Evolutionary conservation across 2,329 filamentous ascomycete species (phyloP).

Genomic region (Ceratocystis eucalypticola): DNA sequence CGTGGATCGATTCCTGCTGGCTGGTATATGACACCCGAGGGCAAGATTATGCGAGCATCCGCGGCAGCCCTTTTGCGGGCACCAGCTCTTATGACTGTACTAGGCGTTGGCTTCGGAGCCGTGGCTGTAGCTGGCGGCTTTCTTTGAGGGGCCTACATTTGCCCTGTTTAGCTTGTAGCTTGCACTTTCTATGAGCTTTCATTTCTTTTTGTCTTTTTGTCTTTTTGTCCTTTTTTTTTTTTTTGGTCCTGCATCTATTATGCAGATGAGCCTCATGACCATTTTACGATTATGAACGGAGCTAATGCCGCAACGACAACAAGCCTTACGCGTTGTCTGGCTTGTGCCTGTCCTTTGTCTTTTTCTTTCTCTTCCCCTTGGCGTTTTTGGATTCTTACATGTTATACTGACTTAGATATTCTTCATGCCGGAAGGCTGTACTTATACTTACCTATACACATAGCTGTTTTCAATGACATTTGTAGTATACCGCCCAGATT

Average conservation of each 20-base stretch:
- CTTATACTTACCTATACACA: not conserved
- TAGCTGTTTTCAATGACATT: not conserved
- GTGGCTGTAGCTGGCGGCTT: not conserved
- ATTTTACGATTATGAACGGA: not conserved
- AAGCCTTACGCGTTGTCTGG: not conserved
- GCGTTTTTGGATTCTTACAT: not conserved
- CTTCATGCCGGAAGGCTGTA: not conserved
- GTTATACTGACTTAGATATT: not conserved
- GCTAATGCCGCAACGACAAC: not conserved
- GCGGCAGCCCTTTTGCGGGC: constrained; percentile 30
- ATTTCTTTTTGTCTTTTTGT: too few species aligned
- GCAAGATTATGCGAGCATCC: constrained; percentile 65
- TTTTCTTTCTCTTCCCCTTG: constrained; percentile 1
- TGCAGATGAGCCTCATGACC: not conserved
- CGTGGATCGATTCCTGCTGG: constrained; percentile 54
- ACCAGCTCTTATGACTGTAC: constrained; percentile 22
- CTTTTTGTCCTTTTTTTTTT: not conserved
- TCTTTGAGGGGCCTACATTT: too few species aligned
- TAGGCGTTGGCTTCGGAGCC: constrained; percentile 19
- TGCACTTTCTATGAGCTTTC: too few species aligned
- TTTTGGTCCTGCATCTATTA: not conserved
- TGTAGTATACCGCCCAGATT: too few species aligned
- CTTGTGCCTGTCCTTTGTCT: not conserved
- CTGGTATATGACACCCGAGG: constrained; percentile 65
- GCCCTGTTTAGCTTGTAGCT: too few species aligned